Percentiles rank a stretch among this genome's conserved stretches.
Evolutionary conservation across 371 early-diverging fungal species (phyloP).

Genomic region (Mortierella sp.): DNA sequence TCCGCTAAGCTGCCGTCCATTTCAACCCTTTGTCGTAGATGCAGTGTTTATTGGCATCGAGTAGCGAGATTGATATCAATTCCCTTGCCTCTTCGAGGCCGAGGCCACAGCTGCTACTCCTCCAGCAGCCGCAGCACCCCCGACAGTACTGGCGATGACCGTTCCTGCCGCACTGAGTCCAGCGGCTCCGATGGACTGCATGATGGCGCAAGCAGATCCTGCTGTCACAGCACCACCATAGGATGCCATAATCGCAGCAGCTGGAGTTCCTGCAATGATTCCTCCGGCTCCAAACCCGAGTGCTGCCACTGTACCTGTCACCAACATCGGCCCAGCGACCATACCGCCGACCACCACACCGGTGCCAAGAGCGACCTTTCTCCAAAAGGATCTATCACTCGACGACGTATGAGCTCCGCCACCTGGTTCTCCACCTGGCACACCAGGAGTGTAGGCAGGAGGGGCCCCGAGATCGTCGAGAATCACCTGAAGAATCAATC

Average conservation of each 20-base stretch:
- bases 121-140: slow-evolving; percentile 1
- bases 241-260: slow-evolving; percentile 20
- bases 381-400: not conserved
- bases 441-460: not conserved
- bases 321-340: no score
- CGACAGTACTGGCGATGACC: not conserved
- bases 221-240: slow-evolving; percentile 21
- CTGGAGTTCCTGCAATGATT: slow-evolving; percentile 12
- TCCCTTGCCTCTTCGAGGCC: not conserved
- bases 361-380: not conserved
- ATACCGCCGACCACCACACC: no score
- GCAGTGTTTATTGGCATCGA: no score
- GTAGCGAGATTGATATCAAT: not conserved
- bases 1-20: no score
- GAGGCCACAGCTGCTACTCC: not conserved
- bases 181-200: slow-evolving; percentile 32
- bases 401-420: not conserved
- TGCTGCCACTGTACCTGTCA: not conserved
- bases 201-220: slow-evolving; percentile 16
- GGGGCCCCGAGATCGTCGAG: not conserved
- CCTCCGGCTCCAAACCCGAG: slow-evolving; percentile 11
- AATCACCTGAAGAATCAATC: not conserved
- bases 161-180: not conserved
- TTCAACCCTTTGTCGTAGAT: no score
- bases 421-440: not conserved